Evolutionary conservation across 148 eudicot species (phyloP), one percentile per base, ranked within the genome.

Genomic region (Selenicereus undatus): DNA sequence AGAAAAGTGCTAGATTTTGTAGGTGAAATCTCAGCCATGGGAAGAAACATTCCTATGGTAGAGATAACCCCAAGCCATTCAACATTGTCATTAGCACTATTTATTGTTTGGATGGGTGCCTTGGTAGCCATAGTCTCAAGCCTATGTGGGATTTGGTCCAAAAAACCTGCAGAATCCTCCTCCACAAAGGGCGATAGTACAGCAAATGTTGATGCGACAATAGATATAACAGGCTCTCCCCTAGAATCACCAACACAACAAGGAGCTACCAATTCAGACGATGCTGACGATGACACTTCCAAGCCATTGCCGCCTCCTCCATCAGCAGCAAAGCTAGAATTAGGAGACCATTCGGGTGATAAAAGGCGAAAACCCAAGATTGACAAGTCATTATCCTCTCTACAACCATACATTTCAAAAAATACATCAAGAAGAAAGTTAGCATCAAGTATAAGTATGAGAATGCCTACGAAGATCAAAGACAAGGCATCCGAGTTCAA

Each of bases 401-500:
- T 86, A 50, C 83, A 75, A 26, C 83, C 82, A 36, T 85, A 82
- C 51, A 54, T 89, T 73, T 86, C 88, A 6, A 85, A 73, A 65
- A 64, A 82, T 7, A 30, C 83, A 18, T 71, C 86, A 26, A 69
- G 73, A 8, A 82, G 85, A 58, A 88, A 81, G 69, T 26, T 90
- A 29, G 50, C 85, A 0, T 82, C 88, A 5, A 93, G 95, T 78
- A 50, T 91, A 86, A 90, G 94, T 79, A 71, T 87, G 89, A 77
- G 85, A n/a, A 73, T 81, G 80, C 74, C 86, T 3, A 65, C 68
- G 24, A 85, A 85, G 42, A 73, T 80, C 39, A 80, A 80, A 42
- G 82, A 64, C 3, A 80, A 73, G 45, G 82, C 76, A 3, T 72
- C 72, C 6, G 66, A 71, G 12, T 22, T 65, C 30, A 79, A 69